Evolutionary conservation across 371 early-diverging fungal genomes (phyloP).

Genomic region (Mucor irregularis): DNA sequence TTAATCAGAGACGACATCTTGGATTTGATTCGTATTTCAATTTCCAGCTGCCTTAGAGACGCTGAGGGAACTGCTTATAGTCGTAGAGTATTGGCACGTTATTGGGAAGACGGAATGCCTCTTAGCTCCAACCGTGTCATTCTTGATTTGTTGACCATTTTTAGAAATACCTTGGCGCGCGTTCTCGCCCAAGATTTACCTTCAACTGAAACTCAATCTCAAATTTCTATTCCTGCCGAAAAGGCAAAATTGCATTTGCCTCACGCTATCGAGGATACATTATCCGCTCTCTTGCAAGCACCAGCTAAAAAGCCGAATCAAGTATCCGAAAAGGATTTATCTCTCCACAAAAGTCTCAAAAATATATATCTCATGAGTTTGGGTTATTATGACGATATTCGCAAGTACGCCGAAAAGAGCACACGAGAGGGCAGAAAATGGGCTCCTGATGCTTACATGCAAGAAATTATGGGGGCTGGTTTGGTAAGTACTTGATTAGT

Average conservation of each 20-base stretch:
- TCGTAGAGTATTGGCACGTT: slow-evolving; percentile 48
- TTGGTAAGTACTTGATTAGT: slow-evolving; percentile 43
- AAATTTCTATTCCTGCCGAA: background rate
- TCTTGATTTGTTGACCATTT: slow-evolving; percentile 52
- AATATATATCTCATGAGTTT: slow-evolving; percentile 57
- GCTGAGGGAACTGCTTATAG: slow-evolving; percentile 44
- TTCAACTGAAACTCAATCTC: background rate
- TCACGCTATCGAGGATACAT: slow-evolving; percentile 44
- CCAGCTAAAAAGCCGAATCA: slow-evolving; percentile 17
- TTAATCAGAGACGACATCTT: slow-evolving; percentile 56
- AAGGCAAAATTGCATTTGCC: slow-evolving; percentile 20
- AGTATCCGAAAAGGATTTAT: slow-evolving; percentile 14
- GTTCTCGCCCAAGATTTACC: slow-evolving; percentile 35
- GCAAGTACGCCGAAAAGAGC: slow-evolving; percentile 46
- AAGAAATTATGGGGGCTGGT: slow-evolving; percentile 64
- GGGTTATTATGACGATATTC: slow-evolving; percentile 59
- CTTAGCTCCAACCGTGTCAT: slow-evolving; percentile 56
- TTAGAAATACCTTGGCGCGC: slow-evolving; percentile 54
- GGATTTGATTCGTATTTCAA: slow-evolving; percentile 55
- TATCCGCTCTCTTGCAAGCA: slow-evolving; percentile 42
- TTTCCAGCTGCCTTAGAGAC: slow-evolving; percentile 47
- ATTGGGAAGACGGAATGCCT: slow-evolving; percentile 49
- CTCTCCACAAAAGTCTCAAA: slow-evolving; percentile 37
- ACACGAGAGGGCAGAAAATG: slow-evolving; percentile 48
- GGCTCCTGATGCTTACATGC: slow-evolving; percentile 60